Conservation (phyloP, 768 basidiomycete genomes). For the Tulasnella sp. region DNA sequence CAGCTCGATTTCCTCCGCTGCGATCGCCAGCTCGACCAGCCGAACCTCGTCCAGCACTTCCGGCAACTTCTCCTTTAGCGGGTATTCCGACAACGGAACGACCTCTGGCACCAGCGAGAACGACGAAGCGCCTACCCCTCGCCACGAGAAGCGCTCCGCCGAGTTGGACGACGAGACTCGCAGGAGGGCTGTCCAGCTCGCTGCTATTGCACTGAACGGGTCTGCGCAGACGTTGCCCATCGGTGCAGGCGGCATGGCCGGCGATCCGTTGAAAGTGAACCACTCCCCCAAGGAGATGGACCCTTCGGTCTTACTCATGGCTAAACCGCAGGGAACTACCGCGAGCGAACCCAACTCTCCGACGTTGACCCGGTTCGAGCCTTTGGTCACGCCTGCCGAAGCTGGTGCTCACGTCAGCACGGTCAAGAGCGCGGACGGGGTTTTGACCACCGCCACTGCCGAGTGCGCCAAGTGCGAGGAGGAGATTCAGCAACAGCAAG, state of each 20-base stretch:
- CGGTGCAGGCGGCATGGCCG: not conserved
- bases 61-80: not conserved
- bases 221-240: conserved; percentile 29
- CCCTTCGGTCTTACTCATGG: conserved; percentile 62
- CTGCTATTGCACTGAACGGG: conserved; percentile 15
- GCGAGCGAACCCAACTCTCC: conserved; percentile 33
- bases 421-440: conserved; percentile 4
- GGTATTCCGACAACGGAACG: not conserved
- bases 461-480: not conserved
- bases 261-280: conserved; percentile 23
- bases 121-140: not conserved
- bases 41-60: not conserved
- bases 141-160: not conserved
- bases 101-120: not conserved
- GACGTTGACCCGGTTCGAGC: conserved; percentile 7
- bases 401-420: not conserved
- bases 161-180: not conserved
- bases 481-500: not conserved
- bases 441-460: not conserved
- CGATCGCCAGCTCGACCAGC: not conserved
- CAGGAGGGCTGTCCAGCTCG: not conserved
- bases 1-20: not conserved
- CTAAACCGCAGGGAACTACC: conserved; percentile 64
- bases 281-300: conserved; percentile 42
- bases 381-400: not conserved